These are phyloP conservation scores for Hypoxylon lenormandii DNA, from an alignment of 495 filamentous ascomycete genomes.

Conservation along the genomic window DNA sequence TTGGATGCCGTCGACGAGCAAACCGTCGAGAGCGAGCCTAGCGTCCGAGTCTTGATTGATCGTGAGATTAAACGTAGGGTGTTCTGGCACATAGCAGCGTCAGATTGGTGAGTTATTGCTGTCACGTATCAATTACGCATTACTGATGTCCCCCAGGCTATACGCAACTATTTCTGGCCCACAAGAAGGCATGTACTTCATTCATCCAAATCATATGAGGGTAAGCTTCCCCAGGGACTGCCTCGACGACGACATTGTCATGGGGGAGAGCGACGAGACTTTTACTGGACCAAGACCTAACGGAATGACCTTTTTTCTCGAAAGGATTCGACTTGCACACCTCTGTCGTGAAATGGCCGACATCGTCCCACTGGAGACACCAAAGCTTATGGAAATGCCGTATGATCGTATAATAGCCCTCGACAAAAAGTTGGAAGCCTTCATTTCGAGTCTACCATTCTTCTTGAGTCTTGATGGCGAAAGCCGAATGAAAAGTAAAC, in stretches of 20 bases:
- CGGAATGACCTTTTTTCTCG: constrained; percentile 59
- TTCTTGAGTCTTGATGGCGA: constrained; percentile 55
- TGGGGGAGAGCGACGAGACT: not conserved
- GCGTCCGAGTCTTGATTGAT: constrained; percentile 39
- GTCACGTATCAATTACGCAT: not conserved
- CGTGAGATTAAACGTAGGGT: constrained; percentile 54
- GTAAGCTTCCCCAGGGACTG: constrained; percentile 55
- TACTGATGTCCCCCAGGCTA: constrained; percentile 4
- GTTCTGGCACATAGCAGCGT: constrained; percentile 62
- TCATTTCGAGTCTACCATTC: constrained; percentile 8
- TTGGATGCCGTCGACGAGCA: constrained; percentile 50
- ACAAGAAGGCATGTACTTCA: constrained; percentile 63
- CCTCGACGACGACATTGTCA: constrained; percentile 36
- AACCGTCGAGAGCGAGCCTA: constrained; percentile 17
- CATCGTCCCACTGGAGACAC: constrained; percentile 46
- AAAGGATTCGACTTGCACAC: constrained; percentile 56
- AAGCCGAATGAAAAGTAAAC: constrained; percentile 50
- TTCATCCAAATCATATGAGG: constrained; percentile 60
- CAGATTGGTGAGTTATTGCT: constrained; percentile 58
- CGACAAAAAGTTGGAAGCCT: constrained; percentile 2
- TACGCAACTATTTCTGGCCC: constrained; percentile 54
- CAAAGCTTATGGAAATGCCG: constrained; percentile 49
- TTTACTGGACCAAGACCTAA: constrained; percentile 50
- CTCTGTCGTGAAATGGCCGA: constrained; percentile 61
- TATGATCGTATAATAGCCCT: constrained; percentile 55